Base-by-base conservation (phyloP, 1,139 yeast species). In the Pichia cactophila region DNA sequence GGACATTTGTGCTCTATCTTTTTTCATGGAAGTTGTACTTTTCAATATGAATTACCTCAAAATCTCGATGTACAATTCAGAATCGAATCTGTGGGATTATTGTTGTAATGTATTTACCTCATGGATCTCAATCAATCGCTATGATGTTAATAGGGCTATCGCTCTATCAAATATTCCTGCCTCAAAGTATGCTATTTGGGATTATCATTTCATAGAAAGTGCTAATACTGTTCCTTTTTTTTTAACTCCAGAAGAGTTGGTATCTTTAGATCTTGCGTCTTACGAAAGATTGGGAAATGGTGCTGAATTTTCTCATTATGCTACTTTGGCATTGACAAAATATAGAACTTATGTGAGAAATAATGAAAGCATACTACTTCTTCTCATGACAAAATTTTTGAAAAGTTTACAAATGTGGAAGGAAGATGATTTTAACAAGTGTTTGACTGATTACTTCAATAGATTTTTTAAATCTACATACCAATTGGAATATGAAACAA, bases 401-500 rank as follows among this genome's bases (percentile, higher is more conserved):
- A 52, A 48, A 14, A 49, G 56, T 12, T 50, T 69, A 39, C 63
- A 63, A 44, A 35, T 20, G 4, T 55, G 62, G 56, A 65, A 64
- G 42, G 48, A 51, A 0, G 50, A 53, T 2, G 72, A 68, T 36
- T 69, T 69, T 50, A 56, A 56, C n/a, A 62, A 56, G 35, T 54
- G 60, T 1, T 26, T 69, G 11, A 50, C 58, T 16, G 51, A 54
- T 29, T 60, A 63, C 51, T 45, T 64, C 10, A 55, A 50, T 36
- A 56, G 60, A 39, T 55, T 56, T 33, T 49, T 63, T 0, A 49
- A 59, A 14, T 64, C 68, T 1, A 60, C 65, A 0, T 43, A 65
- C 17, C 56, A 64, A 17, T 51, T 65, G 28, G 68, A 65, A 42
- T 64, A 61, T 53, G 64, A 60, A 8, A 28, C 47, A 4, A 57